Conservation (phyloP, 176 grass and related monocot genomes). For the Oryza glaberrima region DNA sequence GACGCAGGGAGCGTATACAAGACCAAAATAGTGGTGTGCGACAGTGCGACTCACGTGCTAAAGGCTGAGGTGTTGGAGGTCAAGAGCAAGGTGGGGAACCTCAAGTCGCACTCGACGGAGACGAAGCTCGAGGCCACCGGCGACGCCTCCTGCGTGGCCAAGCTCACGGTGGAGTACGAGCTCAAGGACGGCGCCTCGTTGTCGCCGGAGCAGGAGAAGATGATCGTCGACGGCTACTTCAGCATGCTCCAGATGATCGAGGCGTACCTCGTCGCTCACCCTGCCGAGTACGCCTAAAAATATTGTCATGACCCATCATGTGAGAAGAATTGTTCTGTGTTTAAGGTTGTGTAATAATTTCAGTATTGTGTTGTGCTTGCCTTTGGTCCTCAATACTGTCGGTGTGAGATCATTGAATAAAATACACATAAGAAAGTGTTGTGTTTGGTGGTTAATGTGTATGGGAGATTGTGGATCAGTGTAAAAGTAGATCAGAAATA, state of each 20-base stretch:
- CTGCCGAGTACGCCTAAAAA: not conserved
- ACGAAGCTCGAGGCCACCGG: not conserved
- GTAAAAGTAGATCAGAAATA: no score
- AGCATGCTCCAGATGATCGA: not conserved
- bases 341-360: no score
- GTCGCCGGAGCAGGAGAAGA: not conserved
- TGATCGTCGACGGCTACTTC: not conserved
- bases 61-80: conserved; percentile 13
- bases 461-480: no score
- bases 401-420: no score
- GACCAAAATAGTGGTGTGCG: not conserved
- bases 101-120: not conserved
- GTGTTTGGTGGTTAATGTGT: no score
- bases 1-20: not conserved
- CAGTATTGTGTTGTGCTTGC: no score
- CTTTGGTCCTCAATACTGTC: no score
- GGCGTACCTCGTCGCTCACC: not conserved
- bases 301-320: no score
- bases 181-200: not conserved
- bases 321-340: no score
- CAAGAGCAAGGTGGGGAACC: not conserved
- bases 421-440: no score
- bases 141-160: not conserved
- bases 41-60: not conserved
- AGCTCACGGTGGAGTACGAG: not conserved